Conservation (phyloP, 2,329 filamentous ascomycete genomes). For the Aspergillus latus region DNA sequence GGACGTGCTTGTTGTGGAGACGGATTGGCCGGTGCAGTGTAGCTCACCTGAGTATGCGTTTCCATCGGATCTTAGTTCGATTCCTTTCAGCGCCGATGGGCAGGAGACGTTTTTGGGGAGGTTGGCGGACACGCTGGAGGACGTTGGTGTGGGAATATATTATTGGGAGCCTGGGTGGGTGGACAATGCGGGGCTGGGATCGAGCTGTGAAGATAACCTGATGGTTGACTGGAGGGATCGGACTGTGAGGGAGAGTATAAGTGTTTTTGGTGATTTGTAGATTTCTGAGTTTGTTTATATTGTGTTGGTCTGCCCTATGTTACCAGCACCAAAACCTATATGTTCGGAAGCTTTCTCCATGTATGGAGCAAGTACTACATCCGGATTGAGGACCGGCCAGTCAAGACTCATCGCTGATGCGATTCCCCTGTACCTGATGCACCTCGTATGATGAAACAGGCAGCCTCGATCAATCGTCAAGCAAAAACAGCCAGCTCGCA, state of each 20-base stretch:
- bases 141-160: conserved; percentile 59
- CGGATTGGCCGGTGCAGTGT: conserved; percentile 67
- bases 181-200: conserved; percentile 63
- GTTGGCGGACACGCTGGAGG: conserved; percentile 58
- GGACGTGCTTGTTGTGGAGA: conserved; percentile 67
- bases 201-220: conserved; percentile 64
- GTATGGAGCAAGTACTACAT: too few relatives aligned
- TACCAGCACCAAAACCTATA: too few relatives aligned
- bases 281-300: too few relatives aligned
- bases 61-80: conserved; percentile 58
- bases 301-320: too few relatives aligned
- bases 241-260: conserved; percentile 57
- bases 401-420: too few relatives aligned
- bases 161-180: conserved; percentile 77
- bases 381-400: too few relatives aligned
- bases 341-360: too few relatives aligned
- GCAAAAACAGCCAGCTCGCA: not conserved
- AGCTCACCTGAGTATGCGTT: conserved; percentile 59
- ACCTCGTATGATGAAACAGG: conserved; percentile 1
- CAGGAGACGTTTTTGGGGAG: conserved; percentile 63
- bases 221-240: conserved; percentile 58
- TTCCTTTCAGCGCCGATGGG: conserved; percentile 63
- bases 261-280: conserved; percentile 55
- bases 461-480: not conserved
- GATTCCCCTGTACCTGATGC: not conserved